Conservation (phyloP, 352 stramenopile genomes). For the Poterioochromonas sp. region DNA sequence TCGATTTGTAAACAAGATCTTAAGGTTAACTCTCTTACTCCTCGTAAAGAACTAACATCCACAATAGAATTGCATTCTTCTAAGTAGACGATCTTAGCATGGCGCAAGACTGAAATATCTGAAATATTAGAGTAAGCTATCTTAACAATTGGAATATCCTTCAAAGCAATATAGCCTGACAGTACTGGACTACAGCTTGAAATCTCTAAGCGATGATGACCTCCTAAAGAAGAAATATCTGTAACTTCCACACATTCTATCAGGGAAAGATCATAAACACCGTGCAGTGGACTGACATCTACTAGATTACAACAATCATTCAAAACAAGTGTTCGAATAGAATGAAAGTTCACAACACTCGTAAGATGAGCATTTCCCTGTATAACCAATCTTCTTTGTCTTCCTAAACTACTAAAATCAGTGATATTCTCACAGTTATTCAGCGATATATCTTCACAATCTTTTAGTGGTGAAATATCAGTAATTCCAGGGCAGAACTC, state of each 20-base stretch:
- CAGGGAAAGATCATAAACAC: slow-evolving; percentile 5
- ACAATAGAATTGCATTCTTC: background rate
- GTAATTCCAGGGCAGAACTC: too few relatives aligned
- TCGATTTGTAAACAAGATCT: background rate
- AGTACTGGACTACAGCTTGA: background rate
- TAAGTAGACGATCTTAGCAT: background rate
- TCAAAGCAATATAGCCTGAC: background rate
- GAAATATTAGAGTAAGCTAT: background rate
- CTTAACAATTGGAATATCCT: background rate
- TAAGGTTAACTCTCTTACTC: slow-evolving; percentile 12
- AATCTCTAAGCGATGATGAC: background rate
- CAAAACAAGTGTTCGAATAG: background rate
- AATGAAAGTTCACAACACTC: slow-evolving; percentile 1
- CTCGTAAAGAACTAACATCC: slow-evolving; percentile 2
- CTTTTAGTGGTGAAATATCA: too few relatives aligned
- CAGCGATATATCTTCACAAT: too few relatives aligned
- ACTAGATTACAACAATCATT: background rate
- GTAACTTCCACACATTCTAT: background rate
- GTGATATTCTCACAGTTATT: too few relatives aligned
- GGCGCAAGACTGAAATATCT: background rate
- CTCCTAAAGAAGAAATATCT: slow-evolving; percentile 7
- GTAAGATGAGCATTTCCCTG: too few relatives aligned
- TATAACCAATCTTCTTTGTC: too few relatives aligned
- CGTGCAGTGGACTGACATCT: background rate
- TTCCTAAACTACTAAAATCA: too few relatives aligned